A percentile compares a stretch with the other conserved stretches of the same genome.
These are phyloP conservation scores for Alternaria ventricosa DNA, from an alignment of 2,329 filamentous ascomycete genomes.

Conservation along the genomic window DNA sequence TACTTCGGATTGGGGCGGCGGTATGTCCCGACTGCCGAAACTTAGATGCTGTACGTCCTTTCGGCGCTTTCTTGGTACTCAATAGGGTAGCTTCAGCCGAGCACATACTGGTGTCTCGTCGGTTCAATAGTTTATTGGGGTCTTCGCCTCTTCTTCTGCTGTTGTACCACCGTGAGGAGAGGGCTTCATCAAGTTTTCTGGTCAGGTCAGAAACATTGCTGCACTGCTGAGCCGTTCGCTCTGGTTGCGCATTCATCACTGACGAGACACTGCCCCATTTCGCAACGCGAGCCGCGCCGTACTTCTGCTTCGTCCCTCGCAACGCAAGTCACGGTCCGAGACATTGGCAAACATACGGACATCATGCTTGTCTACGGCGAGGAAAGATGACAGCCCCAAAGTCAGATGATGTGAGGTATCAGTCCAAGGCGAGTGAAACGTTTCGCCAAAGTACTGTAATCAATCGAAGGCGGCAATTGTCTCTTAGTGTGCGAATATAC, in stretches of 20 bases:
- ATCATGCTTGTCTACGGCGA: neutral
- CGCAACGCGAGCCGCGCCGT: neutral
- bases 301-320: neutral
- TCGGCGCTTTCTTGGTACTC: neutral
- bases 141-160: neutral
- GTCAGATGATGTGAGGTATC: neutral
- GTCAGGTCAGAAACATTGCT: neutral
- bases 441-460: neutral
- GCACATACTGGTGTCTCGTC: neutral
- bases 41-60: neutral
- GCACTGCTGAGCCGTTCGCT: neutral
- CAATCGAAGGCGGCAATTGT: neutral
- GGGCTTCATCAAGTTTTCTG: neutral
- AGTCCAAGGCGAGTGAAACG: neutral
- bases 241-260: neutral
- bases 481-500: neutral
- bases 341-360: neutral
- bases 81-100: neutral
- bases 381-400: neutral
- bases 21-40: neutral
- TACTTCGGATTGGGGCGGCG: neutral
- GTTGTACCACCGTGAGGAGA: neutral
- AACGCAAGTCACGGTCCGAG: neutral
- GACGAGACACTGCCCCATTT: neutral
- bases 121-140: neutral